Evolutionary conservation across 139 green algal species (phyloP), one percentile per base, ranked within the genome.

Genomic region (Micractinium conductrix): DNA sequence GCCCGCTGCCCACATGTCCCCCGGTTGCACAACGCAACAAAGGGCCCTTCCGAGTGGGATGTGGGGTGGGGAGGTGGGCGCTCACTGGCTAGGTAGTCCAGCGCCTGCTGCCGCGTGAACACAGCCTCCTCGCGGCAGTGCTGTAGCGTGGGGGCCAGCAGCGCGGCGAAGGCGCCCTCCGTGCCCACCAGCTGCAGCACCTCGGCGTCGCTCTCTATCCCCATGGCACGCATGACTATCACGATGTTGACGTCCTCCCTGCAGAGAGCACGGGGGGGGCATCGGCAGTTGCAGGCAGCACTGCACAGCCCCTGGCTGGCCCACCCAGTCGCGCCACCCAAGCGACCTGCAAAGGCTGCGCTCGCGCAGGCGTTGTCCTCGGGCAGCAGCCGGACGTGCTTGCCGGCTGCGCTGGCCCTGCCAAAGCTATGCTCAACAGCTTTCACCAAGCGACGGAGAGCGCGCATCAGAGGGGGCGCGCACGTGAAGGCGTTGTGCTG

Each of bases 21-120:
- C n/a, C n/a, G n/a, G n/a, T n/a, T n/a, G n/a, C n/a, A n/a, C n/a
- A n/a, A n/a, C n/a, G n/a, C n/a, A n/a, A n/a, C n/a, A n/a, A n/a
- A n/a, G n/a, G n/a, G n/a, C n/a, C n/a, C n/a, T n/a, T n/a, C n/a
- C n/a, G n/a, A n/a, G n/a, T n/a, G n/a, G n/a, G n/a, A n/a, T n/a
- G n/a, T n/a, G n/a, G n/a, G n/a, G n/a, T n/a, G n/a, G n/a, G n/a
- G n/a, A n/a, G n/a, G n/a, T n/a, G n/a, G n/a, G n/a, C n/a, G n/a
- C n/a, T n/a, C n/a, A n/a, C n/a, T n/a, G 60, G 94, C 96, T 55
- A 98, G 91, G 88, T 95, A 99, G n/a, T 98, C 95, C 37, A 99
- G 93, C 26, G 97, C 97, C 86, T 99, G 94, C 73, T 94, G 83
- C 86, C 96, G 91, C 8, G 93, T 99, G 91, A 96, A 97, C 21